Conservation (phyloP, 2,329 filamentous ascomycete genomes). For the Diaporthe vexans region DNA sequence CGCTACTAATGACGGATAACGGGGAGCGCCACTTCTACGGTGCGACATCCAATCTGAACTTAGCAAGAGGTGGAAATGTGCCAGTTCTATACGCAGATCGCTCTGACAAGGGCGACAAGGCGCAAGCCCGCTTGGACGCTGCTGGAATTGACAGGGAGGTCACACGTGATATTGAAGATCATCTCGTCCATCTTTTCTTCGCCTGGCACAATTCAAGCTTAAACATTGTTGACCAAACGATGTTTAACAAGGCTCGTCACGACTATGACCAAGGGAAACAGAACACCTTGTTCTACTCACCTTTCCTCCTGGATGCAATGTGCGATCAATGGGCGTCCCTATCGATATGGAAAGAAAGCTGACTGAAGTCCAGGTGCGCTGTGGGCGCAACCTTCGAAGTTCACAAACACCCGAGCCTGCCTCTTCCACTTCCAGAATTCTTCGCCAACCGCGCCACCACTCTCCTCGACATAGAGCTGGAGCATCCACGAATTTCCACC, state of each 20-base stretch:
- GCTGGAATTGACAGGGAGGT: background rate
- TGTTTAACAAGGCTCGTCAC: background rate
- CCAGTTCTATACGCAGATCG: background rate
- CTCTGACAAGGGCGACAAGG: background rate
- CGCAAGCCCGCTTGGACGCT: background rate
- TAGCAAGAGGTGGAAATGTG: background rate
- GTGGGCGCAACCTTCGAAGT: background rate
- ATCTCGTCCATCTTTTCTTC: background rate
- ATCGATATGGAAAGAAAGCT: background rate
- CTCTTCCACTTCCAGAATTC: background rate
- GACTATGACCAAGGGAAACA: background rate
- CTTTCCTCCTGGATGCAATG: background rate
- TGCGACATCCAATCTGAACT: background rate
- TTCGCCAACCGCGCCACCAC: background rate
- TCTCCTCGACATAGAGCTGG: background rate
- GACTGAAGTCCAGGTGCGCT: background rate
- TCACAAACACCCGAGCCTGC: background rate
- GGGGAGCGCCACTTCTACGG: slow-evolving; percentile 19
- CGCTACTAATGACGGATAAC: background rate
- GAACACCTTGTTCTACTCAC: background rate
- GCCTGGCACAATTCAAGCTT: slow-evolving; percentile 4
- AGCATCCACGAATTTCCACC: background rate
- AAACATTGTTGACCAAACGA: background rate
- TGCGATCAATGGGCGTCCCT: background rate
- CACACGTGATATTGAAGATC: background rate